Conservation (phyloP, 192 early-diverging fungal species). For the Gamsiella multidivaricata region DNA sequence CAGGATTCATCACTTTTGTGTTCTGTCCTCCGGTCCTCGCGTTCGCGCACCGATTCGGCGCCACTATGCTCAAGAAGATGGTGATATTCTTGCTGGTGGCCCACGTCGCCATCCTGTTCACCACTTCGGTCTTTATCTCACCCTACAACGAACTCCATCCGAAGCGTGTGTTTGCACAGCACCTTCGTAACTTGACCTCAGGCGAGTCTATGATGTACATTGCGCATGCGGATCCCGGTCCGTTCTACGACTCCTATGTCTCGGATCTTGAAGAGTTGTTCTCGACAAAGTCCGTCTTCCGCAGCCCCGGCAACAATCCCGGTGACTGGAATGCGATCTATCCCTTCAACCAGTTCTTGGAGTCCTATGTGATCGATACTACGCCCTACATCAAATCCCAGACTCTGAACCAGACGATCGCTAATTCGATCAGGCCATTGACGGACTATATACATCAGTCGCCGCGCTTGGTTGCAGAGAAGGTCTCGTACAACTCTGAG, state of each 20-base stretch:
- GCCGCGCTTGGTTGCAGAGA: conserved; percentile 56
- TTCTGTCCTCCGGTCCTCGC: conserved; percentile 62
- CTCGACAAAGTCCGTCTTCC: conserved; percentile 40
- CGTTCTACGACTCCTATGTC: conserved; percentile 59
- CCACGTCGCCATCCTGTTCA: conserved; percentile 51
- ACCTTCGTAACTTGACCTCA: conserved; percentile 71
- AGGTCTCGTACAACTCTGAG: conserved; percentile 59
- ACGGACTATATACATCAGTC: conserved; percentile 38
- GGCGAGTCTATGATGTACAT: conserved; percentile 65
- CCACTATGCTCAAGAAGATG: conserved; percentile 30
- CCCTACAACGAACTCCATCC: conserved; percentile 74
- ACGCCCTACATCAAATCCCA: conserved; percentile 37
- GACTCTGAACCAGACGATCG: conserved; percentile 41
- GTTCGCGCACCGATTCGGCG: conserved; percentile 63
- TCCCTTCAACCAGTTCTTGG: conserved; percentile 72
- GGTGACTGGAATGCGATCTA: conserved; percentile 71
- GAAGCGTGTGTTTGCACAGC: conserved; percentile 70
- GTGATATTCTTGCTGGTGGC: conserved; percentile 48
- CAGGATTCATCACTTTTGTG: conserved; percentile 63
- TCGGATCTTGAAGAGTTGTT: conserved; percentile 56
- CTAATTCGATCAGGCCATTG: conserved; percentile 17
- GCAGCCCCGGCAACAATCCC: conserved; percentile 48
- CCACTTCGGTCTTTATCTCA: conserved; percentile 48
- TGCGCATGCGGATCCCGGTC: conserved; percentile 71
- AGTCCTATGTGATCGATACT: conserved; percentile 57